phyloP scores from a whole-genome alignment of 306 rosid species.

The Medicago lupulina region DNA sequence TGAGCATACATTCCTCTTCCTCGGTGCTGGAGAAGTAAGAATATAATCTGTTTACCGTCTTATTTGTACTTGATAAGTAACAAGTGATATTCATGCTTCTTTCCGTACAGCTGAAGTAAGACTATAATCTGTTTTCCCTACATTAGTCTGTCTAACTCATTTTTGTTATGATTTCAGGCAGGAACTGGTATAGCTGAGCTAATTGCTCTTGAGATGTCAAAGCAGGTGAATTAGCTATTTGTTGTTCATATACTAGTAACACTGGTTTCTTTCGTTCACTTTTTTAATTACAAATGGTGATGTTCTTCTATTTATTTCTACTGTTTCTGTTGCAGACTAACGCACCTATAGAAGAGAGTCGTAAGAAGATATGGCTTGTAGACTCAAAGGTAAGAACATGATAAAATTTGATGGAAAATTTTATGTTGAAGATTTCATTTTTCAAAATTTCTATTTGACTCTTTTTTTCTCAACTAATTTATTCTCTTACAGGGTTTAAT shows the following conservation, averaged over 20 bases:
- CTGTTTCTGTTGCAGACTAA: conserved; percentile 57
- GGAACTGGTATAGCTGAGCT: conserved; percentile 97
- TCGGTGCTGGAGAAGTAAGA: conserved; percentile 91
- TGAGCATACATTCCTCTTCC: conserved; percentile 89
- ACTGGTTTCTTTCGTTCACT: conserved; percentile 7
- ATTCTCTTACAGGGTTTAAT: conserved; percentile 74
- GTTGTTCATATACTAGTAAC: conserved; percentile 3
- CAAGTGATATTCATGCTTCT: not conserved
- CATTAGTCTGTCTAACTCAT: conserved; percentile 33
- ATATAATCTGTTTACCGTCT: not conserved
- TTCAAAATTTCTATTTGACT: not conserved
- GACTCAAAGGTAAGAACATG: conserved; percentile 77
- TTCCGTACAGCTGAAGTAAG: not conserved
- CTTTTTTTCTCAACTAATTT: conserved; percentile 8
- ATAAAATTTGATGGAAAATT: conserved; percentile 1
- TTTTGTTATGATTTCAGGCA: conserved; percentile 61
- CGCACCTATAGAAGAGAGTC: conserved; percentile 74
- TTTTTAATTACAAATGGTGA: conserved; percentile 7
- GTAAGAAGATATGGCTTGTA: conserved; percentile 92
- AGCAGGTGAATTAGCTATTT: conserved; percentile 54
- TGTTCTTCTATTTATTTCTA: conserved; percentile 27
- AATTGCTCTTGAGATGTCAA: conserved; percentile 88
- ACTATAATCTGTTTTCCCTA: not conserved
- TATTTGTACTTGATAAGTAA: conserved; percentile 6
- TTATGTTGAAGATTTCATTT: not conserved